Evolutionary conservation across 2,329 filamentous ascomycete genomes (phyloP), one percentile per base, ranked within the genome.

Genomic region (Penicillium sclerotigenum): DNA sequence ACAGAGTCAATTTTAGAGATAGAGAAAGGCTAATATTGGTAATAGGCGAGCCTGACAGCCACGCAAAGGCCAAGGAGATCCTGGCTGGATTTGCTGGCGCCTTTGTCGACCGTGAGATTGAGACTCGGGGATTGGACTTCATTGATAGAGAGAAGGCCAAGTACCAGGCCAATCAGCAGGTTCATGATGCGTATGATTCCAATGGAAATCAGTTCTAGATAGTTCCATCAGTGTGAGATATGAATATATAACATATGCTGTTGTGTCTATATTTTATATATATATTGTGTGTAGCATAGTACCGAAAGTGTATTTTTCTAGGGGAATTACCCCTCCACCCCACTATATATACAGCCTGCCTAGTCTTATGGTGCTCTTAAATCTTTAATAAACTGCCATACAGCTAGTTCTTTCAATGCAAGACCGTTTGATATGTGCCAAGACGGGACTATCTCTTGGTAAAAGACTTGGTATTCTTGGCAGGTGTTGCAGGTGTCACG

Each of bases 21-120:
- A 29, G 10, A 22, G 29, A 4, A 11, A 29, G 0, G 18, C 24
- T 29, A 36, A 55, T 36, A 26, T 13, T 28, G 2, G 22, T 24
- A 24, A 31, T 5, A 88, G 86, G 87, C 75, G 83, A 90, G 79
- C 74, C 82, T 13, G 83, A 89, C 58, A 81, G 79, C 63, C 89
- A 93, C 77, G 78, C 74, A 37, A 86, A 89, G 67, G 90, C 90
- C 70, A 93, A 93, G 65, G 89, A 93, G 78, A 70, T 90, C 47
- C 75, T 93, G 18, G 88, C 84, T 22, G 88, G 87, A 31, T 52
- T 92, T 50, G 89, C 87, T n/a, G 88, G 85, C 52, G 88, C 83
- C 60, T 88, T 91, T 76, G 82, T 90, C 68, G 89, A 93, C 79
- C 87, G 86, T 73, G 81, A 92, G 42, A 80, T 85, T 29, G 89